Evolutionary conservation across 768 basidiomycete genomes (phyloP), one percentile per base, ranked within the genome.

Genomic region (Pleurotus citrinopileatus): DNA sequence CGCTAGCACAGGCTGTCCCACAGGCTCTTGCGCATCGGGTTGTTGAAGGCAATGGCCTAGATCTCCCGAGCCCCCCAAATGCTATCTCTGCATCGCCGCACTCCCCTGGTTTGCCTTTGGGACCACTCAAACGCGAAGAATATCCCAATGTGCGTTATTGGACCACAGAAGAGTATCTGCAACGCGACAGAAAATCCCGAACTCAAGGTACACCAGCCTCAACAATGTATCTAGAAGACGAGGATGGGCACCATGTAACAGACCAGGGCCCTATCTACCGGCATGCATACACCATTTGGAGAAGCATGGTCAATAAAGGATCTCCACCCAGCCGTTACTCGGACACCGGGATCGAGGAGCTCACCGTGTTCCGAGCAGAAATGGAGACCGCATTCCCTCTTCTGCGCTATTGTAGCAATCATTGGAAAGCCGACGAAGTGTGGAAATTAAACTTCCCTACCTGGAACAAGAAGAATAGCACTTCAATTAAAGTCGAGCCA

Each of bases 351-450:
- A 13, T 53, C 15, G 20, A 53, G 17, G n/a, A 42, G 23, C 25
- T 53, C 3, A 23, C 17, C 28, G 15, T 22, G 25, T 53, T 42
- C 28, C 52, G 40, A 20, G 22, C 7, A 12, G 36, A 42, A 26
- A 53, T 53, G 36, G 52, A 53, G 25, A 25, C 3, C 22, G 40
- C 38, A 17, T 48, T 53, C 29, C 10, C 38, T 22, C n/a, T 53
- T 42, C 52, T 53, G 13, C 40, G 25, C 5, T 37, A 42, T 28
- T 53, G 52, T 43, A 26, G 5, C 8, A 17, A 23, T 2, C 40
- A 45, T 20, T 53, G 52, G 52, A 53, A 53, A 19, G 45, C 52
- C 28, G 37, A 53, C 52, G 13, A 53, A 6, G 4, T 53, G 13
- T 53, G 40, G 44, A 52, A 37, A 37, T 17, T 52, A 15, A 52